phyloP scores from a whole-genome alignment of 805 yeast species.

The Ogataea paraovalis region DNA sequence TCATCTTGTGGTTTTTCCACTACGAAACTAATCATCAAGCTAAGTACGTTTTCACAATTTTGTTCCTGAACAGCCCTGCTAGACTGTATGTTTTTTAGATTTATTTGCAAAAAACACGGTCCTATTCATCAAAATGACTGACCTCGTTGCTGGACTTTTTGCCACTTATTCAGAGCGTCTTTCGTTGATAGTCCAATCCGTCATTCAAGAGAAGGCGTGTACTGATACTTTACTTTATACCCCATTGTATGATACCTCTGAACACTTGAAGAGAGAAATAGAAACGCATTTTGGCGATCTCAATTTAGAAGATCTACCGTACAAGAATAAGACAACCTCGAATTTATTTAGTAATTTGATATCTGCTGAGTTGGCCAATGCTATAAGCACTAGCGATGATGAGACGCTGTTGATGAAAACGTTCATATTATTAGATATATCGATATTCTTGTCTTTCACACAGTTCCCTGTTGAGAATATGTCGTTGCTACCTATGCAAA shows the following conservation, averaged over 20 bases:
- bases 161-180: constrained; percentile 4
- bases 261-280: not conserved
- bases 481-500: constrained; percentile 26
- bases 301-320: constrained; percentile 8
- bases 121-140: not conserved
- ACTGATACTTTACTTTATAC: constrained; percentile 1
- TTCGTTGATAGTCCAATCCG: constrained; percentile 1
- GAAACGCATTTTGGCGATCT: constrained; percentile 5
- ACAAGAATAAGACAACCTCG: constrained; percentile 4
- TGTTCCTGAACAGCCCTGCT: too few species aligned
- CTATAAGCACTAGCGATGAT: not conserved
- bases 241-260: constrained; percentile 2
- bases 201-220: not conserved
- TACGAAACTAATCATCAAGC: too few species aligned
- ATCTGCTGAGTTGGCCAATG: constrained; percentile 3
- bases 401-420: constrained; percentile 5
- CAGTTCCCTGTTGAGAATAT: constrained; percentile 6
- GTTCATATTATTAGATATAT: constrained; percentile 21
- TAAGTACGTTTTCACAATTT: too few species aligned
- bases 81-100: too few species aligned
- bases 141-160: constrained; percentile 1
- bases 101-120: too few species aligned
- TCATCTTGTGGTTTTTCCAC: too few species aligned
- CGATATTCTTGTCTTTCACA: constrained; percentile 15
- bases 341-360: constrained; percentile 14